A percentile compares a stretch with the other conserved stretches of the same genome.
phyloP scores from a whole-genome alignment of 73 alveolate genomes.

The Uronychia binucleata region DNA sequence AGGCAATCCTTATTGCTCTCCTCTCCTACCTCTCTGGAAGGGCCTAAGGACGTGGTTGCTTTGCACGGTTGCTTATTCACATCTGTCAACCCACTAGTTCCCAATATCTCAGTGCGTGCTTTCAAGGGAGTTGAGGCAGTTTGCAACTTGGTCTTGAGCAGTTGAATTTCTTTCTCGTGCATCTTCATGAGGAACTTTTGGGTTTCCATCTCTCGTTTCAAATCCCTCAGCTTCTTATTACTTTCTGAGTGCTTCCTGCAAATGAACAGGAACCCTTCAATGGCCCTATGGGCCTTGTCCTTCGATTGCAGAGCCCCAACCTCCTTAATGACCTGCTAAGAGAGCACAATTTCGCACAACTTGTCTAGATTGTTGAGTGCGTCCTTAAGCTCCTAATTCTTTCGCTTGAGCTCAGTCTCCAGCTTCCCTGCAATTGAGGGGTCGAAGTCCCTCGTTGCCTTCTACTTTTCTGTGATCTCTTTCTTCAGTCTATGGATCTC shows the following conservation, averaged over 20 bases:
- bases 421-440: background rate
- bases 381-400: slow-evolving; percentile 11
- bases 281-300: background rate
- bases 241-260: background rate
- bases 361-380: slow-evolving; percentile 1
- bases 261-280: background rate
- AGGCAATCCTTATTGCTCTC: too few species aligned
- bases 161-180: background rate
- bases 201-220: background rate
- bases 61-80: background rate
- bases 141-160: background rate
- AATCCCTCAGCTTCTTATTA: background rate
- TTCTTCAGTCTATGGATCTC: slow-evolving; percentile 36
- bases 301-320: background rate
- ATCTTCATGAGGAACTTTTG: background rate
- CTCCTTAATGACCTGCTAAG: background rate
- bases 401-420: slow-evolving; percentile 8
- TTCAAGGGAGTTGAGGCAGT: background rate
- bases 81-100: background rate
- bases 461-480: slow-evolving; percentile 20
- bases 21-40: too few species aligned
- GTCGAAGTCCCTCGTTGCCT: background rate
- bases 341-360: background rate
- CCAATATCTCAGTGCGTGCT: background rate
- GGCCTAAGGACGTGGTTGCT: too few species aligned